Conservation (phyloP, 2,329 filamentous ascomycete genomes). For the Truncatella angustata region DNA sequence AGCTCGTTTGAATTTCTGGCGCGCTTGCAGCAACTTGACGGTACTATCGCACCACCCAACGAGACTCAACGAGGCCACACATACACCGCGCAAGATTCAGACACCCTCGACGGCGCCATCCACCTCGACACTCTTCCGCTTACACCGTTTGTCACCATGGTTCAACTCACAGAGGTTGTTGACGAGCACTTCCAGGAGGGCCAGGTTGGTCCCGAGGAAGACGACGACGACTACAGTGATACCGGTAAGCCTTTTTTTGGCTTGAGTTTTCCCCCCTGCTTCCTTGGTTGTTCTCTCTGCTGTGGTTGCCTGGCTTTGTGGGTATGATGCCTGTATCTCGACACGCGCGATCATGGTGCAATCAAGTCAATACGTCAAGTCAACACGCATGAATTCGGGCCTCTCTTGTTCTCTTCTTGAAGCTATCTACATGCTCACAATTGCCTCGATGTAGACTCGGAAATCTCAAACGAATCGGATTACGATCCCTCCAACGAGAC, state of each 20-base stretch:
- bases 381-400: no score
- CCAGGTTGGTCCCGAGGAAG: slow-evolving; percentile 69
- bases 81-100: not conserved
- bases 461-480: slow-evolving; percentile 79
- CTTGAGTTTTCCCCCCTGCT: not conserved
- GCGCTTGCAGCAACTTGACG: no score
- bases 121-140: not conserved
- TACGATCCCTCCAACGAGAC: slow-evolving; percentile 59
- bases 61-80: not conserved
- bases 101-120: not conserved
- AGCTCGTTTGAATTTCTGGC: slow-evolving; percentile 2
- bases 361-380: no score
- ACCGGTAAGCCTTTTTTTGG: slow-evolving; percentile 62
- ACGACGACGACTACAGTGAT: slow-evolving; percentile 91
- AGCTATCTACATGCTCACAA: no score
- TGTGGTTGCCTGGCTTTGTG: no score
- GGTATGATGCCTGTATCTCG: no score
- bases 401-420: no score
- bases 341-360: no score
- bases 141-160: slow-evolving; percentile 57
- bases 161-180: slow-evolving; percentile 94
- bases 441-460: slow-evolving; percentile 57
- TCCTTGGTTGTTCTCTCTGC: no score
- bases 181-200: slow-evolving; percentile 87
- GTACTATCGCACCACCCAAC: not conserved